phyloP scores from a whole-genome alignment of 768 basidiomycete genomes.

The Solioccasus polychromus region DNA sequence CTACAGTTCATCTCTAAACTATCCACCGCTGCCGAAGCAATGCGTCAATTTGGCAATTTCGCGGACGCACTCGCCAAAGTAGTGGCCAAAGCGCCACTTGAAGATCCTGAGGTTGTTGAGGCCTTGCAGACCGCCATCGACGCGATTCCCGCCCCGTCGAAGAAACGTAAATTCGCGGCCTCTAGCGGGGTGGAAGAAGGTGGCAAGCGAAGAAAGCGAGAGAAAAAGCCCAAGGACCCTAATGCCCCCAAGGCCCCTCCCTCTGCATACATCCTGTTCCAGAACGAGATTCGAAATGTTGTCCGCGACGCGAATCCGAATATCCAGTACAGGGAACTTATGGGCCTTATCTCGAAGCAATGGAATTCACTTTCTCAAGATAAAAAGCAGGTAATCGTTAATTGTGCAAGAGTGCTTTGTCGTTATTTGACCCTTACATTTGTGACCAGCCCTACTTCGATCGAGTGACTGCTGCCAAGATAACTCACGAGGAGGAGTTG shows the following conservation, averaged over 20 bases:
- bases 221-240: slow-evolving; percentile 78
- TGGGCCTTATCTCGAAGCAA: slow-evolving; percentile 65
- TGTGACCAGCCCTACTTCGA: slow-evolving; percentile 30
- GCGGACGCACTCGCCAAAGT: slow-evolving; percentile 59
- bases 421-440: neutral
- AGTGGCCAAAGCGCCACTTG: slow-evolving; percentile 38
- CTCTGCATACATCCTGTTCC: slow-evolving; percentile 91
- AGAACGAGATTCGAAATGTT: slow-evolving; percentile 81
- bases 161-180: slow-evolving; percentile 50
- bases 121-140: slow-evolving; percentile 28
- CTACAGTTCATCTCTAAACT: slow-evolving; percentile 56
- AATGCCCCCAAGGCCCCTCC: slow-evolving; percentile 93
- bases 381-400: slow-evolving; percentile 72
- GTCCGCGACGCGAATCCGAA: slow-evolving; percentile 64
- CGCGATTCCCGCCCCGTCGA: slow-evolving; percentile 32
- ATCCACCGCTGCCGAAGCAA: slow-evolving; percentile 52
- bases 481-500: slow-evolving; percentile 61
- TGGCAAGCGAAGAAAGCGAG: slow-evolving; percentile 34
- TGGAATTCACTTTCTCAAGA: slow-evolving; percentile 70
- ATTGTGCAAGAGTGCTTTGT: slow-evolving; percentile 25
- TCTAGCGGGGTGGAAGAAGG: slow-evolving; percentile 36
- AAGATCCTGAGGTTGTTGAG: slow-evolving; percentile 29
- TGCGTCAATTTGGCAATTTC: slow-evolving; percentile 60
- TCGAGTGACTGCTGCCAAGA: slow-evolving; percentile 56
- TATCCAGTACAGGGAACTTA: slow-evolving; percentile 67